These are phyloP conservation scores for Metschnikowia colocasiae DNA, from an alignment of 805 yeast genomes.

Conservation along the genomic window DNA sequence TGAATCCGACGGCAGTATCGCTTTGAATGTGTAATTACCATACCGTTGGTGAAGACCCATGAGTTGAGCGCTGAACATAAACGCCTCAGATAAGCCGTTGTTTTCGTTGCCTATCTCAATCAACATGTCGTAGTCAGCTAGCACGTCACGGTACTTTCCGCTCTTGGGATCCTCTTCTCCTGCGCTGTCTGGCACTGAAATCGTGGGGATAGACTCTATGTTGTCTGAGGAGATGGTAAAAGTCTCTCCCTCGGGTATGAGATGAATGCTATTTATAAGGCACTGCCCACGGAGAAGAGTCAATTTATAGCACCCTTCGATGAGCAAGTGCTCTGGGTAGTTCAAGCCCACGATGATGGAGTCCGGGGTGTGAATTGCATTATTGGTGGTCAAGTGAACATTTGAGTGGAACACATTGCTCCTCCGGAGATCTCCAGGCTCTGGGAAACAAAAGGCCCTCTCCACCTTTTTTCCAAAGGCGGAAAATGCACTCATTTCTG, in stretches of 20 bases:
- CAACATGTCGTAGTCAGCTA: slow-evolving; percentile 42
- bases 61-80: slow-evolving; percentile 41
- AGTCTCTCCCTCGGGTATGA: slow-evolving; percentile 25
- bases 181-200: slow-evolving; percentile 41
- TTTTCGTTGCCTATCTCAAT: slow-evolving; percentile 31
- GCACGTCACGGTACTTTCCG: slow-evolving; percentile 10
- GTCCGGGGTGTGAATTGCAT: slow-evolving; percentile 12
- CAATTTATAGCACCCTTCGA: slow-evolving; percentile 47
- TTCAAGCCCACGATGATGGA: slow-evolving; percentile 38
- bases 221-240: slow-evolving; percentile 28
- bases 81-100: slow-evolving; percentile 47
- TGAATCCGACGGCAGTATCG: slow-evolving; percentile 3
- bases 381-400: slow-evolving; percentile 7
- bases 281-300: slow-evolving; percentile 47
- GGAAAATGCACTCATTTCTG: slow-evolving; percentile 18
- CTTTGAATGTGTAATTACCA: slow-evolving; percentile 11
- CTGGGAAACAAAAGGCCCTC: slow-evolving; percentile 10
- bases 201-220: slow-evolving; percentile 40
- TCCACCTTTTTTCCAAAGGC: slow-evolving; percentile 10
- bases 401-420: slow-evolving; percentile 7
- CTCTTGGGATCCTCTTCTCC: slow-evolving; percentile 19
- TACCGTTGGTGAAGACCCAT: slow-evolving; percentile 29
- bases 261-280: slow-evolving; percentile 37
- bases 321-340: slow-evolving; percentile 37
- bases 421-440: slow-evolving; percentile 9